Conservation (phyloP, 768 basidiomycete genomes). For the Calocybe gangraenosa region DNA sequence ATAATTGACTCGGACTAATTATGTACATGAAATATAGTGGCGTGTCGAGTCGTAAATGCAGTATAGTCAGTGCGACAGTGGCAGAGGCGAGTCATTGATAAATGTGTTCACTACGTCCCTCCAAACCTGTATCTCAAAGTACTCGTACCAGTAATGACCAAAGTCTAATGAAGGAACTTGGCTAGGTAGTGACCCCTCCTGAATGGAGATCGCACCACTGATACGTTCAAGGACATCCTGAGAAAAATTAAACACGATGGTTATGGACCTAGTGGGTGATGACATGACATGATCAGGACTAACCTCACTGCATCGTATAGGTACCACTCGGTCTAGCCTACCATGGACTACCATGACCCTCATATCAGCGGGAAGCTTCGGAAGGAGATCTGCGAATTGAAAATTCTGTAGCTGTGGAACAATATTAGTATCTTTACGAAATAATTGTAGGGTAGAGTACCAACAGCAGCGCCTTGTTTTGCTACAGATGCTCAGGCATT, state of each 20-base stretch:
- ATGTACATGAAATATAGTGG: too few relatives aligned
- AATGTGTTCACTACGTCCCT: constrained; percentile 27
- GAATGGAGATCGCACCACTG: constrained; percentile 25
- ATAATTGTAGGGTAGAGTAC: constrained; percentile 3
- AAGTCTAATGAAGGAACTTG: constrained; percentile 33
- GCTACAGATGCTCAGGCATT: constrained; percentile 8
- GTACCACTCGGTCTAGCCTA: constrained; percentile 31
- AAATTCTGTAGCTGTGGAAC: constrained; percentile 26
- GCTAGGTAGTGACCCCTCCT: constrained; percentile 24
- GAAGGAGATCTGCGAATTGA: constrained; percentile 24
- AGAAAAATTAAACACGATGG: not conserved
- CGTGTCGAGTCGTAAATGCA: not conserved
- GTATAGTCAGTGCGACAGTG: not conserved
- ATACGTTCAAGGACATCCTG: constrained; percentile 28
- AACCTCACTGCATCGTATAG: constrained; percentile 28
- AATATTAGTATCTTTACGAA: not conserved
- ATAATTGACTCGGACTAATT: too few relatives aligned
- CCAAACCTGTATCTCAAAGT: constrained; percentile 34
- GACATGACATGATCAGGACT: not conserved
- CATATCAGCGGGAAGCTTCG: constrained; percentile 24
- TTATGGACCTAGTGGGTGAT: not conserved
- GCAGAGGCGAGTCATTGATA: constrained; percentile 14
- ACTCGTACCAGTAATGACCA: constrained; percentile 37
- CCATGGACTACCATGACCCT: constrained; percentile 39
- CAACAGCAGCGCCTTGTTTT: constrained; percentile 25